phyloP scores from a whole-genome alignment of 1,139 yeast species.

The Hanseniaspora uvarum region DNA sequence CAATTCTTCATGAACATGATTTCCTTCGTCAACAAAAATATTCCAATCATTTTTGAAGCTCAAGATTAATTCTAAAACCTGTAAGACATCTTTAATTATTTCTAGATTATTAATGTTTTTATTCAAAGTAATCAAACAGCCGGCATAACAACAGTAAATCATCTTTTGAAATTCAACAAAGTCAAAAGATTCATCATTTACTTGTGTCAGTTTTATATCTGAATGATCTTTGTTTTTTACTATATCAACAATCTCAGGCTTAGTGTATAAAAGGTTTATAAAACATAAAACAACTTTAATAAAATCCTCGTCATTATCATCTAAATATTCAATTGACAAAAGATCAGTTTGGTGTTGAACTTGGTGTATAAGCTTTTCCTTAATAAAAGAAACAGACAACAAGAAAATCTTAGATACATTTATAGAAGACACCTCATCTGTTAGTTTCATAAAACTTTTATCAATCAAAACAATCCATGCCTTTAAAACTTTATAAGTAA shows the following conservation, averaged over 20 bases:
- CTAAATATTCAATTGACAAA: background rate
- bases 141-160: constrained; percentile 46
- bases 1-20: constrained; percentile 52
- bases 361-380: background rate
- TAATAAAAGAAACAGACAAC: background rate
- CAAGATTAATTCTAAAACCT: constrained; percentile 47
- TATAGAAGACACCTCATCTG: background rate
- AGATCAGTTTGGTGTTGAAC: background rate
- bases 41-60: constrained; percentile 34
- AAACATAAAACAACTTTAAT: background rate
- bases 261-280: background rate
- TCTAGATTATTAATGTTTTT: constrained; percentile 29
- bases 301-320: background rate
- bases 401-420: background rate
- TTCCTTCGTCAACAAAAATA: constrained; percentile 24
- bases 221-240: background rate
- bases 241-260: background rate
- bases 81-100: constrained; percentile 39
- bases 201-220: background rate
- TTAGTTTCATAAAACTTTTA: background rate
- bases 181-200: background rate
- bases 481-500: background rate
- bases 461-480: background rate
- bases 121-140: constrained; percentile 67
- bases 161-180: background rate